These are phyloP conservation scores for Solanum rostratum DNA, from an alignment of 257 asterid species.

Conservation along the genomic window DNA sequence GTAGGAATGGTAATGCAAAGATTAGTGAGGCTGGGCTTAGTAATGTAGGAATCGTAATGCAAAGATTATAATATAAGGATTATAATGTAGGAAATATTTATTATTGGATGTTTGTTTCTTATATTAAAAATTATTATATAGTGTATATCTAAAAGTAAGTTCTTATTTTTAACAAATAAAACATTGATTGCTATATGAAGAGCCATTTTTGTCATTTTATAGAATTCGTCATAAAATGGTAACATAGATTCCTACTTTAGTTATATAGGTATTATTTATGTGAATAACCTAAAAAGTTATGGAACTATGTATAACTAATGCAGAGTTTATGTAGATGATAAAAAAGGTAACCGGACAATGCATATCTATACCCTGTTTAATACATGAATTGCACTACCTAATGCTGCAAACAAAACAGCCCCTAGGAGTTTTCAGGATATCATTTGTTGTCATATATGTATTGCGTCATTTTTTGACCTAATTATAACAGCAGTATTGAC, in stretches of 20 bases:
- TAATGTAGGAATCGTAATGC: neutral
- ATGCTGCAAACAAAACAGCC: neutral
- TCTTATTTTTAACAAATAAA: no score
- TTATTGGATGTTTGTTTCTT: no score
- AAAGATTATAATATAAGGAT: neutral
- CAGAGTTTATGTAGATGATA: neutral
- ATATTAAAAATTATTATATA: no score
- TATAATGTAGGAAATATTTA: no score
- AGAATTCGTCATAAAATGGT: no score
- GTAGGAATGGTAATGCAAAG: neutral
- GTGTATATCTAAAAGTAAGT: no score
- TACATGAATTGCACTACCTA: neutral
- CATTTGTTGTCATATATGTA: neutral
- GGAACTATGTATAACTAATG: neutral
- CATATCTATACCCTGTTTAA: neutral
- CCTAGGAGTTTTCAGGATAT: neutral
- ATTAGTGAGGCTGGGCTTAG: neutral
- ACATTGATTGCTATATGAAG: no score
- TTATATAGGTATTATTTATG: no score
- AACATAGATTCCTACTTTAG: no score
- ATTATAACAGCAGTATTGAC: neutral
- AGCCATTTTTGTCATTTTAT: no score
- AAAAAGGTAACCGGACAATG: neutral
- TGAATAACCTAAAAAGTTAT: no score
- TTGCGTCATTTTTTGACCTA: neutral